phyloP scores from a whole-genome alignment of 2,329 filamentous ascomycete species.

The Plectosphaerella sp. region DNA sequence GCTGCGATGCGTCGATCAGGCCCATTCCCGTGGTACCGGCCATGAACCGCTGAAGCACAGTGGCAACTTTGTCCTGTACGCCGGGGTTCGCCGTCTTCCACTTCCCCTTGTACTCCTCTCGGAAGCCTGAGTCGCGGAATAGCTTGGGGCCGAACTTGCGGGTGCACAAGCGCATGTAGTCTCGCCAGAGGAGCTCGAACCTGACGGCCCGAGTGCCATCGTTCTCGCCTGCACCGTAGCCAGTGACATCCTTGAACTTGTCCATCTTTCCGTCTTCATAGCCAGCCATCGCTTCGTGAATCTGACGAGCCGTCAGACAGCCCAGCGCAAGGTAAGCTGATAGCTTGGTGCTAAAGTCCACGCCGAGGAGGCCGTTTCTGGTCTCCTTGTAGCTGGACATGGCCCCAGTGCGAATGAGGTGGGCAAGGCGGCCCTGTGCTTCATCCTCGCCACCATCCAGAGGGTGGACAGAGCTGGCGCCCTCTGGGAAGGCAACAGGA shows the following conservation, averaged over 20 bases:
- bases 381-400: conserved; percentile 65
- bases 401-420: conserved; percentile 56
- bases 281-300: conserved; percentile 62
- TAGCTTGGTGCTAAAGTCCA: conserved; percentile 71
- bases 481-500: conserved; percentile 48
- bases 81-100: conserved; percentile 42
- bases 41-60: conserved; percentile 54
- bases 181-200: conserved; percentile 72
- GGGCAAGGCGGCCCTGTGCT: conserved; percentile 52
- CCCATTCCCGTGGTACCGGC: conserved; percentile 69
- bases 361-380: conserved; percentile 65
- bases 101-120: conserved; percentile 35
- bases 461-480: conserved; percentile 56
- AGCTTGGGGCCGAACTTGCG: conserved; percentile 63
- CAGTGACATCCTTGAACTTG: conserved; percentile 34
- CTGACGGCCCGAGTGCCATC: conserved; percentile 65
- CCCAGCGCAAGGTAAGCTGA: conserved; percentile 71
- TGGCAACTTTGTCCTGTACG: conserved; percentile 31
- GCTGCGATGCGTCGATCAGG: conserved; percentile 71
- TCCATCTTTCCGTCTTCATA: conserved; percentile 61
- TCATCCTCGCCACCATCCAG: conserved; percentile 64
- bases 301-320: conserved; percentile 66
- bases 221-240: conserved; percentile 68
- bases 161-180: conserved; percentile 76
- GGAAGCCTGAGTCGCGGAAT: conserved; percentile 63